Evolutionary conservation across 371 early-diverging fungal genomes (phyloP).

Genomic region (Mucor lusitanicus): DNA sequence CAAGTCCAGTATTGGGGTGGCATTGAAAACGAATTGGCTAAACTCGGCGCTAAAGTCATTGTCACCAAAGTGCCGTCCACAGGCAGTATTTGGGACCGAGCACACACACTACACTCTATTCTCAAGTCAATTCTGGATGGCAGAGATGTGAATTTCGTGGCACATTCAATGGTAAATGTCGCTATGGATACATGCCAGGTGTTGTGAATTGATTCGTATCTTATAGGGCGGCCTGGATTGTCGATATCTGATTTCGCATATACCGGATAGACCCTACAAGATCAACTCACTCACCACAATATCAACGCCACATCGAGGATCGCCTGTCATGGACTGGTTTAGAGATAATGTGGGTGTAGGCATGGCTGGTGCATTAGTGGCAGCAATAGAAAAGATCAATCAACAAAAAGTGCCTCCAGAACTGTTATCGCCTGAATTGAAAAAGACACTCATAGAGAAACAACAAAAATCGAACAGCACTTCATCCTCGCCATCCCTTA

Average conservation of each 20-base stretch:
- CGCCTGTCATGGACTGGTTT: constrained; percentile 91
- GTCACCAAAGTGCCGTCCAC: constrained; percentile 82
- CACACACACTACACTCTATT: constrained; percentile 72
- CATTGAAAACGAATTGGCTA: constrained; percentile 77
- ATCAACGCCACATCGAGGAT: constrained; percentile 92
- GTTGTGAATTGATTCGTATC: neutral
- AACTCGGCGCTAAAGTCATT: constrained; percentile 81
- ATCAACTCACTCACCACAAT: constrained; percentile 84
- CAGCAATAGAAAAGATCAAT: neutral
- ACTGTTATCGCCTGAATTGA: neutral
- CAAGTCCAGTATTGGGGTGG: constrained; percentile 93
- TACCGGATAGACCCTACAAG: constrained; percentile 61
- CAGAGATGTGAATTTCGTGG: constrained; percentile 78
- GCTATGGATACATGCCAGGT: neutral
- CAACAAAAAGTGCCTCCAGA: constrained; percentile 1
- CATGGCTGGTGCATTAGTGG: constrained; percentile 11
- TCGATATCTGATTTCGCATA: constrained; percentile 80
- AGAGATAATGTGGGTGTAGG: constrained; percentile 75
- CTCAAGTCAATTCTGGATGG: constrained; percentile 57
- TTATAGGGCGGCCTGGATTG: constrained; percentile 84
- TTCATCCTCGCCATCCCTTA: neutral
- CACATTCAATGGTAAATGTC: constrained; percentile 83
- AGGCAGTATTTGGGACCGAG: constrained; percentile 79
- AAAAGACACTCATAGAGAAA: neutral
- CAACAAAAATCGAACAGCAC: neutral